Evolutionary conservation across 768 basidiomycete genomes (phyloP), one percentile per base, ranked within the genome.

Genomic region (Kwoniella dendrophila): DNA sequence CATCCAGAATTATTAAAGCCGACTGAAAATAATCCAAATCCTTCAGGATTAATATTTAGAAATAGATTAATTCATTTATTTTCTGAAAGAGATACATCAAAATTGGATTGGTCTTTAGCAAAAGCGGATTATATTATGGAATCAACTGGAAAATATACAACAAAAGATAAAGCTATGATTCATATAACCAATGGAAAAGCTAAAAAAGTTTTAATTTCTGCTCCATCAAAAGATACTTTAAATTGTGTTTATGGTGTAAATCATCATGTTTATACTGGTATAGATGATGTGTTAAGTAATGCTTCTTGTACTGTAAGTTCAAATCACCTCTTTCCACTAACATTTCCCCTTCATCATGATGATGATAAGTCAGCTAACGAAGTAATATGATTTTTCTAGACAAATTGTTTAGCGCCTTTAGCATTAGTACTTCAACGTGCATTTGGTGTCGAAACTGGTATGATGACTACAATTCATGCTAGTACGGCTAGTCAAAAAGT

Each of bases 391-490:
- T 36, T 14, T 20, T 33, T 22, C 12, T 44, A 75, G 70, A 80
- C 79, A 18, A 79, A 80, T 62, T 80, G 79, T 57, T 62, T 80
- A 2, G 78, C 79, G 0, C 78, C 79, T 1, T 64, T 80, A 43
- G 79, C 79, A 18, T 69, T 73, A 34, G 73, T 80, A 0, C 62
- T 80, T 2, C 61, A 79, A 32, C 43, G 75, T 10, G 57, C 72
- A 0, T 80, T 77, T 34, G 79, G 79, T 4, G 76, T 80, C 56
- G 69, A 77, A 51, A 68, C 66, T 1, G 79, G 78, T 0, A 78
- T 80, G 77, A 74, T 80, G 74, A 78, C 79, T 3, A 80, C 79
- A 11, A 67, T 80, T 1, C 79, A 80, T 63, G 79, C 79, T 12
- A 71, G 69, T 41, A 80, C 79, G 6, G 66, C 76, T 0, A 71